phyloP scores from a whole-genome alignment of 2,329 filamentous ascomycete genomes.

The Eutypa lata region DNA sequence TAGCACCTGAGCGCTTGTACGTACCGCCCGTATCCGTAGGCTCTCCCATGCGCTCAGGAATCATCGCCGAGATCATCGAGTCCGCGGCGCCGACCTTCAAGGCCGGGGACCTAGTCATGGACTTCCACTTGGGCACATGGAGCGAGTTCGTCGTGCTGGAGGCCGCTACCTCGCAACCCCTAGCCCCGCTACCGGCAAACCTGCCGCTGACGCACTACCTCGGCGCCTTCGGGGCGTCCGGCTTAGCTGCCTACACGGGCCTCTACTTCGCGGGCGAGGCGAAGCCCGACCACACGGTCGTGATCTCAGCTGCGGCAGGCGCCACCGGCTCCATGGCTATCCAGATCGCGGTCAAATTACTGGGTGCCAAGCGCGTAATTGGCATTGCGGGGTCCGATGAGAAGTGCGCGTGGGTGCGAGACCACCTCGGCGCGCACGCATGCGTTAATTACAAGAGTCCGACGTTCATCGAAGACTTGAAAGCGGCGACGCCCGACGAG shows the following conservation, averaged over 20 bases:
- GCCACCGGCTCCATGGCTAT: slow-evolving; percentile 46
- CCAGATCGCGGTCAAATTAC: slow-evolving; percentile 49
- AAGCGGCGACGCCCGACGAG: slow-evolving; percentile 43
- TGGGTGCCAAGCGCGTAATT: slow-evolving; percentile 45
- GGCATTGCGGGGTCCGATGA: slow-evolving; percentile 50
- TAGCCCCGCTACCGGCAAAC: slow-evolving; percentile 15
- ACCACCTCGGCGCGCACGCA: slow-evolving; percentile 47
- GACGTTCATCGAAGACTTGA: slow-evolving; percentile 43
- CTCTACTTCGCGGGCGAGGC: slow-evolving; percentile 35
- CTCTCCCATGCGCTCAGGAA: slow-evolving; percentile 24
- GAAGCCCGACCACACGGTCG: slow-evolving; percentile 37
- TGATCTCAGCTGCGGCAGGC: slow-evolving; percentile 45
- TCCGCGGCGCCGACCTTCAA: slow-evolving; percentile 16
- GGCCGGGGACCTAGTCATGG: slow-evolving; percentile 21
- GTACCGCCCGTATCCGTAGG: slow-evolving; percentile 21
- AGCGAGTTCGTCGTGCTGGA: slow-evolving; percentile 23
- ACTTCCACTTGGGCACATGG: slow-evolving; percentile 24
- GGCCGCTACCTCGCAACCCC: slow-evolving; percentile 15
- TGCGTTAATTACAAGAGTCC: slow-evolving; percentile 53
- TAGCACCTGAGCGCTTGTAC: slow-evolving; percentile 24
- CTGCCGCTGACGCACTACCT: slow-evolving; percentile 24
- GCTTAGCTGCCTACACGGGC: slow-evolving; percentile 45
- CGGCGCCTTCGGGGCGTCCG: slow-evolving; percentile 25
- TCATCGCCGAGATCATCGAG: slow-evolving; percentile 26
- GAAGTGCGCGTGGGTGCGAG: slow-evolving; percentile 48